Conservation (phyloP, 78 protist genomes). For the Dictyostelium intermedium region DNA sequence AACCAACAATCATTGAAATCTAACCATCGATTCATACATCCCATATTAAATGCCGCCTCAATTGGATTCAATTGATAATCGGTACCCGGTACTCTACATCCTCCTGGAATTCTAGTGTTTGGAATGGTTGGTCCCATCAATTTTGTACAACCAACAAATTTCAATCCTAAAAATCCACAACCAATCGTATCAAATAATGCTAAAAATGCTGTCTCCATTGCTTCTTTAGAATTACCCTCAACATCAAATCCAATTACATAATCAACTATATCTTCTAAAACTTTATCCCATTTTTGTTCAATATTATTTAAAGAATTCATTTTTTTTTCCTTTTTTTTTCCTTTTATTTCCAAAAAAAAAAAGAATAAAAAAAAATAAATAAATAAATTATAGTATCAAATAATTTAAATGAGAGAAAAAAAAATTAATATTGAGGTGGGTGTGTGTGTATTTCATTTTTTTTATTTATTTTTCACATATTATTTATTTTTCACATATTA, state of each 20-base stretch:
- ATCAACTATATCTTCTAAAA: constrained; percentile 61
- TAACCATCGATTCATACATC: constrained; percentile 78
- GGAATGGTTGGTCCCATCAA: constrained; percentile 77
- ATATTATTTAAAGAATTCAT: background rate
- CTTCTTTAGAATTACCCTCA: background rate
- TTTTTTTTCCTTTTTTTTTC: background rate
- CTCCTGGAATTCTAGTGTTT: constrained; percentile 1
- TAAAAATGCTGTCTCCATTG: constrained; percentile 34
- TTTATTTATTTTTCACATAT: background rate
- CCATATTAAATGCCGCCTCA: constrained; percentile 76
- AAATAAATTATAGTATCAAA: too few relatives aligned
- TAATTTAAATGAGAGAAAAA: too few relatives aligned
- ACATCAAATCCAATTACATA: constrained; percentile 32
- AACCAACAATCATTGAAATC: constrained; percentile 84
- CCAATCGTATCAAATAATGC: constrained; percentile 73
- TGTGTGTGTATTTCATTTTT: background rate
- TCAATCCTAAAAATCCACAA: constrained; percentile 76
- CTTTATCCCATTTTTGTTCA: constrained; percentile 57
- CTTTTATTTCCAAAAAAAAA: background rate
- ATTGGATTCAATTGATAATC: constrained; percentile 78
- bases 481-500: too few relatives aligned
- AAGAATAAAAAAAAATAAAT: too few relatives aligned
- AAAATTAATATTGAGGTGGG: background rate
- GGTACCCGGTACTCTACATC: constrained; percentile 82
- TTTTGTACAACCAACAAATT: constrained; percentile 54